phyloP scores from a whole-genome alignment of 805 yeast genomes.

The Debaryomyces tyrocola region DNA sequence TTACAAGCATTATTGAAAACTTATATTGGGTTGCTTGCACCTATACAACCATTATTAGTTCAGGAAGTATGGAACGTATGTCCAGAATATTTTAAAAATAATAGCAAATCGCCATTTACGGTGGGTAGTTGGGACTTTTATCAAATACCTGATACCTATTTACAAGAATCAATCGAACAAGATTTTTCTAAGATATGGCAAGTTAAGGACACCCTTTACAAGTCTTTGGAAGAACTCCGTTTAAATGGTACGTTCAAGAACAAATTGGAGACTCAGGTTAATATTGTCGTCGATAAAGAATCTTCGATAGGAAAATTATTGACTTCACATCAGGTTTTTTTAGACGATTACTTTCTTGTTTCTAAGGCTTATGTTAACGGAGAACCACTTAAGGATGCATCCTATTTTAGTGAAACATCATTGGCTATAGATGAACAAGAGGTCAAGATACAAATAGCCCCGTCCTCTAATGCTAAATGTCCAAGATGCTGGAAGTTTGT shows the following conservation, averaged over 20 bases:
- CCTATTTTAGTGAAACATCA: conserved; percentile 16
- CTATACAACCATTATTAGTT: conserved; percentile 77
- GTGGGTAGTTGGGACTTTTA: conserved; percentile 40
- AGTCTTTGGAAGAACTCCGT: conserved; percentile 57
- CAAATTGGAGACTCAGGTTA: conserved; percentile 58
- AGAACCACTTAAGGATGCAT: not conserved
- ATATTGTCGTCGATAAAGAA: conserved; percentile 21
- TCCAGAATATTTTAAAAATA: conserved; percentile 27
- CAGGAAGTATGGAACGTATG: conserved; percentile 84
- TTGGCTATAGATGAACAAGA: conserved; percentile 16
- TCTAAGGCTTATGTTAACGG: conserved; percentile 52
- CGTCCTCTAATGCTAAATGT: conserved; percentile 61
- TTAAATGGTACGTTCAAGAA: conserved; percentile 52
- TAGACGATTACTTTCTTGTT: conserved; percentile 57
- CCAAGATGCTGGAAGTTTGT: conserved; percentile 93
- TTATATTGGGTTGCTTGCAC: conserved; percentile 69
- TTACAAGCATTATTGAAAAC: conserved; percentile 57
- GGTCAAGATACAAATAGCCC: conserved; percentile 38
- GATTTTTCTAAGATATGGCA: conserved; percentile 49
- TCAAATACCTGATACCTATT: conserved; percentile 33
- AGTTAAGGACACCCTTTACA: conserved; percentile 50
- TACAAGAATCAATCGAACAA: conserved; percentile 31
- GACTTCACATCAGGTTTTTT: conserved; percentile 18
- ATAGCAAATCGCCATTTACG: conserved; percentile 46
- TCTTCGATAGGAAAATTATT: conserved; percentile 13